Evolutionary conservation across 371 early-diverging fungal genomes (phyloP).

Genomic region (Quaeritorhiza haematococci): DNA sequence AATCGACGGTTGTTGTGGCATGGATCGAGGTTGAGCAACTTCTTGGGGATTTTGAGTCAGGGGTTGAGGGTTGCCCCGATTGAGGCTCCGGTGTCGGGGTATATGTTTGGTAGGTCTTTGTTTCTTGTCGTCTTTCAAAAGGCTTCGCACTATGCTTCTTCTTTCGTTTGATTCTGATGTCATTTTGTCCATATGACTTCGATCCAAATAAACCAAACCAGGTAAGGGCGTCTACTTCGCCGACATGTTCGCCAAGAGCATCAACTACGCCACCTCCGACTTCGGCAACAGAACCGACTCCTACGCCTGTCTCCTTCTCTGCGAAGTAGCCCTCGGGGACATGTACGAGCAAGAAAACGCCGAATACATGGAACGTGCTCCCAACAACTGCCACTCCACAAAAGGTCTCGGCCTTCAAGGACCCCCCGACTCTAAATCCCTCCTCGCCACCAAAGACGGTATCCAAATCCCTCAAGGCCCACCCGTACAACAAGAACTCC

Average conservation of each 20-base stretch:
- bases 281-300: slow-evolving; percentile 3
- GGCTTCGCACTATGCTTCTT: too few species aligned
- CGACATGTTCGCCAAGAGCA: slow-evolving; percentile 48
- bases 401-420: slow-evolving; percentile 42
- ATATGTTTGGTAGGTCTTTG: slow-evolving; percentile 67
- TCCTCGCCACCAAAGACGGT: slow-evolving; percentile 30
- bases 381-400: slow-evolving; percentile 20
- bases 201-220: slow-evolving; percentile 33
- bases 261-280: slow-evolving; percentile 29
- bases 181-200: too few species aligned
- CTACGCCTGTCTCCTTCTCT: slow-evolving; percentile 40
- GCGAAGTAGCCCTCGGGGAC: slow-evolving; percentile 56
- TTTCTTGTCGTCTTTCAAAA: too few species aligned
- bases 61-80: slow-evolving; percentile 50
- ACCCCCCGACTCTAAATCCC: slow-evolving; percentile 32
- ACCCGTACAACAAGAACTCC: slow-evolving; percentile 5
- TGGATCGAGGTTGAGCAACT: slow-evolving; percentile 53
- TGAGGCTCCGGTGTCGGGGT: slow-evolving; percentile 52
- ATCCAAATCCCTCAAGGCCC: slow-evolving; percentile 46
- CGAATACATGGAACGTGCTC: slow-evolving; percentile 22
- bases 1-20: slow-evolving; percentile 57
- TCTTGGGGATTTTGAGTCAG: slow-evolving; percentile 40
- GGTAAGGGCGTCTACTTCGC: slow-evolving; percentile 62
- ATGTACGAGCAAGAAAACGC: slow-evolving; percentile 20
- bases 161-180: too few species aligned